Conservation (phyloP, 345 rosid species). For the Gossypium raimondii region DNA sequence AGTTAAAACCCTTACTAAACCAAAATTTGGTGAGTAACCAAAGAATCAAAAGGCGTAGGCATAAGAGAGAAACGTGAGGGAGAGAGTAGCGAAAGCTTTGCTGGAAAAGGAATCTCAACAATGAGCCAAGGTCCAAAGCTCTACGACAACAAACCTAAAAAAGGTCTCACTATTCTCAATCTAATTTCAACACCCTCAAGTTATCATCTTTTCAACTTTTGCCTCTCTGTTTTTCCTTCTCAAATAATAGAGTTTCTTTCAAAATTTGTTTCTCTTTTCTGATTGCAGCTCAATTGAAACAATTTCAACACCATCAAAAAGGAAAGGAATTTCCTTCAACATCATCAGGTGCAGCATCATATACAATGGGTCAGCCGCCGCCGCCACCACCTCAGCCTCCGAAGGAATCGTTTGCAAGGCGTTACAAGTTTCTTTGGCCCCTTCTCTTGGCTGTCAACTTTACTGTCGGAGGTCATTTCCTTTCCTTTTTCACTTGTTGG, state of each 20-base stretch:
- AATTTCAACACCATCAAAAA: conserved; percentile 39
- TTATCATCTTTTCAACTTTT: conserved; percentile 19
- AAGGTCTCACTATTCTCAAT: conserved; percentile 25
- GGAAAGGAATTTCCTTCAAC: conserved; percentile 38
- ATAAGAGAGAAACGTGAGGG: not conserved
- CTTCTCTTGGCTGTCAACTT: conserved; percentile 72
- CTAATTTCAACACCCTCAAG: conserved; percentile 1
- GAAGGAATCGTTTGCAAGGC: conserved; percentile 70
- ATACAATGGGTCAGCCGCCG: conserved; percentile 59
- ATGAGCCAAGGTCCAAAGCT: conserved; percentile 70
- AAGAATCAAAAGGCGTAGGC: not conserved
- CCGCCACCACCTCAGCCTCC: conserved; percentile 56
- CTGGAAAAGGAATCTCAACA: conserved; percentile 9
- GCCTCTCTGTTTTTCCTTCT: conserved; percentile 9
- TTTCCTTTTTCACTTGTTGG: not conserved
- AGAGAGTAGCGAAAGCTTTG: not conserved
- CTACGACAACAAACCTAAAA: conserved; percentile 65
- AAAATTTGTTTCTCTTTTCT: conserved; percentile 1
- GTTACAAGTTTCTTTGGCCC: conserved; percentile 84
- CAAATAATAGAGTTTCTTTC: not conserved
- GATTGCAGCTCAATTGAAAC: conserved; percentile 50
- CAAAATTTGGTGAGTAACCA: not conserved
- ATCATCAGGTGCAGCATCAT: conserved; percentile 48
- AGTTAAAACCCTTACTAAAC: no score
- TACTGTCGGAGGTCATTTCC: conserved; percentile 62